Evolutionary conservation across 768 basidiomycete genomes (phyloP), one percentile per base, ranked within the genome.

Genomic region (Strobilomyces confusus): DNA sequence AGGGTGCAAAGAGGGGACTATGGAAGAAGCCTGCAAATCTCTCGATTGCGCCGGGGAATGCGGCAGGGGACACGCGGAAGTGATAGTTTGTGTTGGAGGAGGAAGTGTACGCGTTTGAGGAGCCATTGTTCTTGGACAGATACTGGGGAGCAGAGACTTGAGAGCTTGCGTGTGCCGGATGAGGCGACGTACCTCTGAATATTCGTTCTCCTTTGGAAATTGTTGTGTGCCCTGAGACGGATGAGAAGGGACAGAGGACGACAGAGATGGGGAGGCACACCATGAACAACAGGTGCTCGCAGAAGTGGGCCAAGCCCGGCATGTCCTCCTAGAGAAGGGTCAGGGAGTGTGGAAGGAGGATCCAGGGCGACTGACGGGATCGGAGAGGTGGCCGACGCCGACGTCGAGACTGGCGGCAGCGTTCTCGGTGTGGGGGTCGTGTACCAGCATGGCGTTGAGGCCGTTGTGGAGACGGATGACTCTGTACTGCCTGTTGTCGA

Each of bases 281-380:
- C 86, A 99, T 92, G 72, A 99, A 99, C 56, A 97, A 71, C 45
- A 99, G 67, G 69, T 99, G 95, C 68, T 99, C 95, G 72, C 94
- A 95, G 66, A 95, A 95, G 70, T 95, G 92, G 44, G 93, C 93
- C 41, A 95, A 78, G 12, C 93, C 93, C 11, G 90, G 93, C 80
- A 94, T 88, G 65, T 95, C 92, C 66, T 80, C 84, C 84, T 90
- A 44, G 42, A 54, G 7, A 41, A 26, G 42, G 34, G n/a, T 57
- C 9, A 64, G 48, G 0, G 44, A 11, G n/a, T 3, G 3, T n/a
- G 19, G 12, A 38, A 44, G n/a, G n/a, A 17, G 20, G 1, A 6
- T 13, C 13, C 22, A 13, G n/a, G 37, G 36, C 0, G 13, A 75
- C 87, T 70, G 65, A 92, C 92, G 15, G 97, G 97, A 70, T 99